phyloP scores from a whole-genome alignment of 345 rosid genomes.

The Hibiscus mutabilis region DNA sequence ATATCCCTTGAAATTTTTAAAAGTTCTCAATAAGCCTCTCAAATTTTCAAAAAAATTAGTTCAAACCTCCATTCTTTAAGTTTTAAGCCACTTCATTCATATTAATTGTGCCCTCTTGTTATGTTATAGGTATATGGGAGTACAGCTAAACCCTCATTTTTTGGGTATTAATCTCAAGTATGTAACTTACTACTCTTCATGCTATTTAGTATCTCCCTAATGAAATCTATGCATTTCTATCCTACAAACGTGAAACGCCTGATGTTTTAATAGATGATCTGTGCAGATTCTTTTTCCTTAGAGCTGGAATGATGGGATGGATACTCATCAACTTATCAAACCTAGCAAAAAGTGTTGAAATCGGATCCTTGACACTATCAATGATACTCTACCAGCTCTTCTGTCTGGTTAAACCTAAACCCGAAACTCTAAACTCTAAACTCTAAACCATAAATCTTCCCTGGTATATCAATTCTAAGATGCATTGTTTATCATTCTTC shows the following conservation, averaged over 20 bases:
- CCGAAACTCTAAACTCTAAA: background rate
- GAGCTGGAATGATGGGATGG: conserved; percentile 98
- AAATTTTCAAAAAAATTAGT: too few species aligned
- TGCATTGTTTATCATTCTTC: background rate
- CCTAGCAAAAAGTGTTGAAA: conserved; percentile 57
- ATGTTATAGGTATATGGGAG: conserved; percentile 76
- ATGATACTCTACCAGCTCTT: conserved; percentile 77
- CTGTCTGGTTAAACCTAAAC: conserved; percentile 38
- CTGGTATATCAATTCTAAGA: background rate
- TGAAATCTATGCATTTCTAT: background rate
- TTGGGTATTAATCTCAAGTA: conserved; percentile 84
- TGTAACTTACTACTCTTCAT: conserved; percentile 18
- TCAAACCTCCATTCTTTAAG: too few species aligned
- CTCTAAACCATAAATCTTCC: too few species aligned
- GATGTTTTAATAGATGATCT: background rate
- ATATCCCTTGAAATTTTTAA: too few species aligned
- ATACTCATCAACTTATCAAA: conserved; percentile 75
- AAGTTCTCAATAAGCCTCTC: too few species aligned
- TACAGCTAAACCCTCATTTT: conserved; percentile 81
- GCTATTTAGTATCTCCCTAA: background rate
- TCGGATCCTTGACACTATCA: conserved; percentile 41
- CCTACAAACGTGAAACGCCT: too few species aligned
- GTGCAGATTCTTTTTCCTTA: conserved; percentile 76
- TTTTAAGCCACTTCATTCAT: too few species aligned
- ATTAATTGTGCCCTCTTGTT: conserved; percentile 8